Evolutionary conservation across 805 yeast genomes (phyloP).

Genomic region (Metschnikowia orientalis): DNA sequence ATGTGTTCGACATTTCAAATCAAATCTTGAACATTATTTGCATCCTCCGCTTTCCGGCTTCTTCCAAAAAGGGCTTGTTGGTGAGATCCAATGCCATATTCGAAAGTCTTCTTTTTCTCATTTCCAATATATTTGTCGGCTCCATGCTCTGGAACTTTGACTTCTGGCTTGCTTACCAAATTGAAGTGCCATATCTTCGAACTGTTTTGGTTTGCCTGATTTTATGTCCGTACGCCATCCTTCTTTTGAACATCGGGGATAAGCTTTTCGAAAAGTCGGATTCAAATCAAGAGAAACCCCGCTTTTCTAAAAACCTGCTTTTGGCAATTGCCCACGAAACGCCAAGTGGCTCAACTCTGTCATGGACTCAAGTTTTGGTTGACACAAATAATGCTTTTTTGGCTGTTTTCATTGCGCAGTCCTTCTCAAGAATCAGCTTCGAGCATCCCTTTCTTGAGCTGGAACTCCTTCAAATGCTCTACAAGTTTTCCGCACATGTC

Average conservation of each 20-base stretch:
- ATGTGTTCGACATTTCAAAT: constrained; percentile 22
- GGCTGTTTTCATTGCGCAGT: constrained; percentile 33
- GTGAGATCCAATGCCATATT: constrained; percentile 7
- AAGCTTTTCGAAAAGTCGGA: no score
- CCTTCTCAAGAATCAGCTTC: constrained; percentile 27
- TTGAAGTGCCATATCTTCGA: no score
- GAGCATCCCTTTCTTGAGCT: constrained; percentile 17
- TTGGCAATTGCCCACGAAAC: no score
- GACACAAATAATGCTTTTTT: constrained; percentile 32
- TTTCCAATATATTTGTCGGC: constrained; percentile 19
- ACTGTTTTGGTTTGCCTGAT: constrained; percentile 19
- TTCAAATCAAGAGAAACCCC: no score
- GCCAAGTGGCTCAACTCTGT: no score
- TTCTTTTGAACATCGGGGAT: constrained; percentile 14
- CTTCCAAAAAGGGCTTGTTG: constrained; percentile 8
- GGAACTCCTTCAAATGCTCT: constrained; percentile 11
- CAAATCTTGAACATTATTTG: constrained; percentile 27
- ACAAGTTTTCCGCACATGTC: constrained; percentile 21
- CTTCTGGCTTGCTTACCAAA: constrained; percentile 9
- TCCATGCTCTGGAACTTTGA: constrained; percentile 11
- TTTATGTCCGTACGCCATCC: constrained; percentile 21
- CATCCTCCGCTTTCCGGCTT: constrained; percentile 23
- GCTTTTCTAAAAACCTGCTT: no score
- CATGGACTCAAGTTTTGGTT: no score
- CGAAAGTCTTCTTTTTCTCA: constrained; percentile 20